Percentiles rank a stretch among this genome's conserved stretches.
Conservation (phyloP, 1,284 basidiomycete species). For the Laetiporus sulphureus region DNA sequence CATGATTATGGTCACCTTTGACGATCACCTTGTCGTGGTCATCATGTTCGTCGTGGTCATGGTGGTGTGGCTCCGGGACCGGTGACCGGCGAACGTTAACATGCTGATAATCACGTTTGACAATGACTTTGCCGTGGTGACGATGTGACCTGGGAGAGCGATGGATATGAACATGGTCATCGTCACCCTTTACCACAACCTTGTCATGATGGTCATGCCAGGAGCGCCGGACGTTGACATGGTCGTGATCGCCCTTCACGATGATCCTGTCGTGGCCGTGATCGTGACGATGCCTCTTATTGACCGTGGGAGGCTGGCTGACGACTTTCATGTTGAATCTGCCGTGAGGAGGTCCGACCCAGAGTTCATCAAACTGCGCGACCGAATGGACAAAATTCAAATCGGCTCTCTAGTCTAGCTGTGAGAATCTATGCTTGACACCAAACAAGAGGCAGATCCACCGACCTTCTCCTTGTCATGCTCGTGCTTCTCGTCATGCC, state of each 20-base stretch:
- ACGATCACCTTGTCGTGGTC: constrained; percentile 16
- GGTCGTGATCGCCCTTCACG: constrained; percentile 14
- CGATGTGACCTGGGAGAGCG: constrained; percentile 12
- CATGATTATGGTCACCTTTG: constrained; percentile 19
- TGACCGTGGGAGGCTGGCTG: constrained; percentile 5
- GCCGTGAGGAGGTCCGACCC: constrained; percentile 13
- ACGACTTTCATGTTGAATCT: neutral
- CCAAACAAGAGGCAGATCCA: too few relatives aligned
- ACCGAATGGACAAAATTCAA: constrained; percentile 18
- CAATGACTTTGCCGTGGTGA: constrained; percentile 13
- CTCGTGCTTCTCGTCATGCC: neutral
- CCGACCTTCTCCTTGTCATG: neutral
- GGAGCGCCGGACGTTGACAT: constrained; percentile 15
- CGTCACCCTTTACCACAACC: constrained; percentile 10
- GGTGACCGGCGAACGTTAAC: constrained; percentile 10
- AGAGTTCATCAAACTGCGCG: constrained; percentile 16
- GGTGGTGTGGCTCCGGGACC: constrained; percentile 2
- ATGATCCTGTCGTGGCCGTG: constrained; percentile 13
- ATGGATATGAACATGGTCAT: constrained; percentile 15
- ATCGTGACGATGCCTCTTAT: constrained; percentile 12
- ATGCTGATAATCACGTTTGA: constrained; percentile 20
- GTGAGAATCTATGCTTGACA: too few relatives aligned
- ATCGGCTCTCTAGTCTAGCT: constrained; percentile 10
- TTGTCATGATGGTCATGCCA: constrained; percentile 13
- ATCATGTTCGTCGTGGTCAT: constrained; percentile 5